A percentile compares a stretch with the other conserved stretches of the same genome.
phyloP scores from a whole-genome alignment of 148 eudicot genomes.

The Beta vulgaris region DNA sequence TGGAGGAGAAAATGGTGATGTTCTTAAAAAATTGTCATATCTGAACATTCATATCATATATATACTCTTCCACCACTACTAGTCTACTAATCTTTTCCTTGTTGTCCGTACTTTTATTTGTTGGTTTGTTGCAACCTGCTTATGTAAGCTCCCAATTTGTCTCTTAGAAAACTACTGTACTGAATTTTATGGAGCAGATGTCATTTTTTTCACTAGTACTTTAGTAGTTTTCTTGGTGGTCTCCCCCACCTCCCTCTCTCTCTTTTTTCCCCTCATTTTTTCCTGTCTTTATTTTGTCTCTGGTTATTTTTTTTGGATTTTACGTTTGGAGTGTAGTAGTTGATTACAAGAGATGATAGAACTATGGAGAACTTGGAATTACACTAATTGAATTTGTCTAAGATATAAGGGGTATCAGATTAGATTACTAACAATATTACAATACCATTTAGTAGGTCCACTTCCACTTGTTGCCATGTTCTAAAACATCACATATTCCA shows the following conservation, averaged over 20 bases:
- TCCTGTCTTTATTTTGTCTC: slow-evolving; percentile 3
- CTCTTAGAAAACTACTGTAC: neutral
- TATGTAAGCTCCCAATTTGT: slow-evolving; percentile 12
- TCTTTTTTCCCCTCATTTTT: neutral
- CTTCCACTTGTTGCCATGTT: too few relatives aligned
- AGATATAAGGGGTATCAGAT: too few relatives aligned
- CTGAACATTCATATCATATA: neutral
- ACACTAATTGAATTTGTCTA: too few relatives aligned
- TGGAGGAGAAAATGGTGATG: slow-evolving; percentile 12
- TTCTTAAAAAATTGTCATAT: slow-evolving; percentile 14
- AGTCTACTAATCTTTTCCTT: neutral
- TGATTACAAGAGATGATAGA: neutral
- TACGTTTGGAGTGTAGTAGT: slow-evolving; percentile 1
- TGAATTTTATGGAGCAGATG: slow-evolving; percentile 8
- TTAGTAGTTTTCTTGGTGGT: slow-evolving; percentile 3
- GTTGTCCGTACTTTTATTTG: neutral
- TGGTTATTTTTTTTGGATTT: slow-evolving; percentile 4
- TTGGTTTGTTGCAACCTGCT: slow-evolving; percentile 3
- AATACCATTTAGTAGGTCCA: too few relatives aligned
- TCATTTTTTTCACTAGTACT: neutral
- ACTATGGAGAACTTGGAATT: too few relatives aligned
- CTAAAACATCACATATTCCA: too few relatives aligned
- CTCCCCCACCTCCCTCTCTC: neutral
- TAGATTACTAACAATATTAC: too few relatives aligned
- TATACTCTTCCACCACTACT: neutral